These are phyloP conservation scores for Cichorium intybus DNA, from an alignment of 140 eudicot genomes.

Conservation along the genomic window DNA sequence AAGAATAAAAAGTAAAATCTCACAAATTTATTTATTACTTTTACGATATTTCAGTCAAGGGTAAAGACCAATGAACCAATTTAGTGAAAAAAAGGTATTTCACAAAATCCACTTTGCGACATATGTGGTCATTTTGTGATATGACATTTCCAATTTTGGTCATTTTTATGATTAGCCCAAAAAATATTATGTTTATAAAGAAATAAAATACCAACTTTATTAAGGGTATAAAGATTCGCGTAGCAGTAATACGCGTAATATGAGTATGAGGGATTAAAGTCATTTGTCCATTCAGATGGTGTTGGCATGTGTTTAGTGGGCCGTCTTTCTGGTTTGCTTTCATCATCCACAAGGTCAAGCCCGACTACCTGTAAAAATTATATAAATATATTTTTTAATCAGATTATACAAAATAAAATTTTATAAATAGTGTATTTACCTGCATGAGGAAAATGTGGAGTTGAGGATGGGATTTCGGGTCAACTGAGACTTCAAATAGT, in stretches of 20 bases:
- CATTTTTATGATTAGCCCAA: neutral
- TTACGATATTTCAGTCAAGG: no score
- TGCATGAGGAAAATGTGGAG: slow-evolving; percentile 89
- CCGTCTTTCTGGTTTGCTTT: slow-evolving; percentile 96
- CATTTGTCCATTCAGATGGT: slow-evolving; percentile 91
- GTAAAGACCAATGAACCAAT: no score
- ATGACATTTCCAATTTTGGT: neutral
- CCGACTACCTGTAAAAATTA: slow-evolving; percentile 86
- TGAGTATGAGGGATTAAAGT: slow-evolving; percentile 91
- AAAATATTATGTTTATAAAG: neutral
- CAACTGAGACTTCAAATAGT: slow-evolving; percentile 91
- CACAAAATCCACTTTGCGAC: no score
- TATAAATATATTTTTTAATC: neutral
- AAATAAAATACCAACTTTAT: slow-evolving; percentile 48
- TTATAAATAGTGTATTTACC: slow-evolving; percentile 36
- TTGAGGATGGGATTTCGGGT: slow-evolving; percentile 97
- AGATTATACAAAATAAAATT: neutral
- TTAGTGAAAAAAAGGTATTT: no score
- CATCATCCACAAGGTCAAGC: slow-evolving; percentile 96
- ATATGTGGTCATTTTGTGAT: neutral
- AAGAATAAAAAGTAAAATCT: no score
- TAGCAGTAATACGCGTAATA: slow-evolving; percentile 92
- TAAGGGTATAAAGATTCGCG: slow-evolving; percentile 90
- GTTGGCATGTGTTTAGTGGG: slow-evolving; percentile 99
- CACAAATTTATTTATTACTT: no score